Conservation (phyloP, 257 asterid genomes). For the Anisodus acutangulus region DNA sequence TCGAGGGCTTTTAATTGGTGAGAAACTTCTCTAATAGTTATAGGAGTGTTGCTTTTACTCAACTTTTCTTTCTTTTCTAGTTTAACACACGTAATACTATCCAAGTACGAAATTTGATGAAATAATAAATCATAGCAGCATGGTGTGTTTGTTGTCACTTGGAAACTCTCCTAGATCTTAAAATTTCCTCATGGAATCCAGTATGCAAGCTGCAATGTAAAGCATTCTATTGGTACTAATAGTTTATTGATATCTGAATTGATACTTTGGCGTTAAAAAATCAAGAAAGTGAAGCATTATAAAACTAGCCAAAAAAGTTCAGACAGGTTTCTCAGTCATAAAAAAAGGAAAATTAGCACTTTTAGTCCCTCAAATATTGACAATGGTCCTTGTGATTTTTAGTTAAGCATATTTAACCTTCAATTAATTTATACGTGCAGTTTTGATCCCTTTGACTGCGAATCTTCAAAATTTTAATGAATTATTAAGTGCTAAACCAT, state of each 20-base stretch:
- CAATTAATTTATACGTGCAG: too few species aligned
- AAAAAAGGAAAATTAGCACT: too few species aligned
- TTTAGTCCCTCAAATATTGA: too few species aligned
- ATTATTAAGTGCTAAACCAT: too few species aligned
- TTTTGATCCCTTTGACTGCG: too few species aligned
- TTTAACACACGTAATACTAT: background rate
- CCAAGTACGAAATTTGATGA: background rate
- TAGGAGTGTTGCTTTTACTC: background rate
- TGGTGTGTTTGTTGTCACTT: background rate
- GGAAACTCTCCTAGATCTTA: background rate
- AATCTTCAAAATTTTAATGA: too few species aligned
- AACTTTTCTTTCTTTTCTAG: background rate
- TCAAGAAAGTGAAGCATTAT: slow-evolving; percentile 1
- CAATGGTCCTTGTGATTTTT: too few species aligned
- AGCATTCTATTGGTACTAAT: background rate
- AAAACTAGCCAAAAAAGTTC: background rate
- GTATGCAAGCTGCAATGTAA: background rate
- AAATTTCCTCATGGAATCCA: background rate
- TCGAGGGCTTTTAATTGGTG: slow-evolving; percentile 94
- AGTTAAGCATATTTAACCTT: too few species aligned
- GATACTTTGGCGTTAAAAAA: background rate
- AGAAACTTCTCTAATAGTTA: slow-evolving; percentile 33
- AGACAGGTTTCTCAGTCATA: too few species aligned
- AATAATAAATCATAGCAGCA: background rate
- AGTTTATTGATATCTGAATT: background rate